Evolutionary conservation across 805 yeast species (phyloP).

Genomic region (Cyberlindnera americana): DNA sequence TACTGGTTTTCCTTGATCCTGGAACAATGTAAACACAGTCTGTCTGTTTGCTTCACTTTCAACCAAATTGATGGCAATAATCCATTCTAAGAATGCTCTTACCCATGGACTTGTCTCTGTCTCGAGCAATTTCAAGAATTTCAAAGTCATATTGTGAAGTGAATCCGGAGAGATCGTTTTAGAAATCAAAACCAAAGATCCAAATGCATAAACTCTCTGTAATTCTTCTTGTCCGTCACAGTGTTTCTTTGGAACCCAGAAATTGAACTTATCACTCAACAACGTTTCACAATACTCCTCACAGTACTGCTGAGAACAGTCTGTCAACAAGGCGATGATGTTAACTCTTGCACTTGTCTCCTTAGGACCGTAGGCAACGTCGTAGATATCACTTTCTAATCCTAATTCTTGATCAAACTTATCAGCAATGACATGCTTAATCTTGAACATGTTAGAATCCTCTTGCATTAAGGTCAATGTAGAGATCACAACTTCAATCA

Average conservation of each 20-base stretch:
- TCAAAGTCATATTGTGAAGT: constrained; percentile 27
- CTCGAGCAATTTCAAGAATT: constrained; percentile 37
- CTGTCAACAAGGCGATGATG: constrained; percentile 44
- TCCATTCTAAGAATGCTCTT: constrained; percentile 79
- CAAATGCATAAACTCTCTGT: constrained; percentile 53
- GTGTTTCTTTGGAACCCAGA: constrained; percentile 48
- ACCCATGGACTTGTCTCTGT: constrained; percentile 77
- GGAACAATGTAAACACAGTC: constrained; percentile 27
- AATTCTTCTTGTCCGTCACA: constrained; percentile 71
- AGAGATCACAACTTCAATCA: constrained; percentile 44
- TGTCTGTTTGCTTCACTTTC: constrained; percentile 23
- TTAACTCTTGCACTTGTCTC: constrained; percentile 54
- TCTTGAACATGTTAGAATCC: constrained; percentile 49
- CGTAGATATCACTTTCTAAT: constrained; percentile 38
- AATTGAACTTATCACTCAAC: constrained; percentile 34
- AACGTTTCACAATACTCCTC: constrained; percentile 21
- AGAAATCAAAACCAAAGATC: constrained; percentile 46
- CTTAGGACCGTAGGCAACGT: constrained; percentile 48
- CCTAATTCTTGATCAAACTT: constrained; percentile 46
- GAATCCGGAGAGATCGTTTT: constrained; percentile 30
- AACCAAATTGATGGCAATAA: constrained; percentile 45
- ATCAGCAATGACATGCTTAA: constrained; percentile 55
- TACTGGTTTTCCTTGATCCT: constrained; percentile 36
- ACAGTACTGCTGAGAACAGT: constrained; percentile 26
- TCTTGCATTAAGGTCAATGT: constrained; percentile 50